phyloP scores from a whole-genome alignment of 1,139 yeast species.

The Geotrichum reessii region DNA sequence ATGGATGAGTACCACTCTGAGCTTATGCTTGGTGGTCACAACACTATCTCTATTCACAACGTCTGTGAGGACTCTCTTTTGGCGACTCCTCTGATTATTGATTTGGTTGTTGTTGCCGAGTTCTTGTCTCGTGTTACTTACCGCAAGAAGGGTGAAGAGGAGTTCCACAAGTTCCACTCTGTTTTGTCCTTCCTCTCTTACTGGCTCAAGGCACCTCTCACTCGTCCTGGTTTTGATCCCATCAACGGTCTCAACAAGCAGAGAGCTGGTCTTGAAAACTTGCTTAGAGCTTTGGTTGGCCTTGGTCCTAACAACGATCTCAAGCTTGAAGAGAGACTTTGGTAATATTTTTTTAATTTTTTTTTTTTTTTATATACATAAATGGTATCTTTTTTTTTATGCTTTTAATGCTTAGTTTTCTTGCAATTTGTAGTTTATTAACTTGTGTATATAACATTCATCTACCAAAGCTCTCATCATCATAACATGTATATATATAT shows the following conservation, averaged over 20 bases:
- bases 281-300: constrained; percentile 84
- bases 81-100: constrained; percentile 92
- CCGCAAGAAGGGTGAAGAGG: constrained; percentile 47
- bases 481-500: too few species aligned
- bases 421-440: background rate
- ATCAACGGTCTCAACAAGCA: constrained; percentile 94
- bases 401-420: background rate
- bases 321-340: constrained; percentile 86
- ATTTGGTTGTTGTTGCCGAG: constrained; percentile 83
- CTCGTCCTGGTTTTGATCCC: constrained; percentile 85
- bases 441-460: too few species aligned
- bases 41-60: constrained; percentile 86
- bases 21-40: constrained; percentile 96
- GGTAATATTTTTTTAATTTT: constrained; percentile 28
- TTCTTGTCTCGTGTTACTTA: constrained; percentile 81
- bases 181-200: constrained; percentile 83
- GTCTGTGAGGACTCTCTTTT: constrained; percentile 94
- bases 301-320: constrained; percentile 85
- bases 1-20: constrained; percentile 98
- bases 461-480: too few species aligned
- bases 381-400: constrained; percentile 9
- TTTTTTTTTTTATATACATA: constrained; percentile 4
- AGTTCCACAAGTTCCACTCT: constrained; percentile 69
- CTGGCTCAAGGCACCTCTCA: constrained; percentile 95
- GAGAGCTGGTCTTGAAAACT: constrained; percentile 85